phyloP scores from a whole-genome alignment of 805 yeast genomes.

The Saccharomyces kudriavzevii region DNA sequence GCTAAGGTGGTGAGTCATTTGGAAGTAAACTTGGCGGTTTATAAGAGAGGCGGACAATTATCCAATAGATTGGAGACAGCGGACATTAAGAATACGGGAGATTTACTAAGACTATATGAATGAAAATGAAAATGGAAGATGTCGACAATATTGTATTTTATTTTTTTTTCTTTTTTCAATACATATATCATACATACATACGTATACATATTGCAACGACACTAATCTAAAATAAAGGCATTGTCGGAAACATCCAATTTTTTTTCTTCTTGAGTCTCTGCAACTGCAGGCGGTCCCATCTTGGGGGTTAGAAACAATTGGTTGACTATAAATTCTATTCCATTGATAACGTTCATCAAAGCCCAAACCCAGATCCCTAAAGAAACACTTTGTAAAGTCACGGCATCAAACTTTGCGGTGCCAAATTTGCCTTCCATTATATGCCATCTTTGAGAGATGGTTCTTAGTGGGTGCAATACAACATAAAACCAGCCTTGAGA shows the following conservation, averaged over 20 bases:
- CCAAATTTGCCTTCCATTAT: not conserved
- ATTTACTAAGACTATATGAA: not conserved
- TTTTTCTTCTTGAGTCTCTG: not conserved
- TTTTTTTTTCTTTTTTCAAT: not conserved
- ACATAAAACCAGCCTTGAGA: slow-evolving; percentile 28
- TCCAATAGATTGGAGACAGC: not conserved
- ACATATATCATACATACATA: not conserved
- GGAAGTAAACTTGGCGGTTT: slow-evolving; percentile 1
- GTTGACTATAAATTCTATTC: slow-evolving; percentile 22
- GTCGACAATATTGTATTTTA: not conserved
- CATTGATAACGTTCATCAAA: slow-evolving; percentile 22
- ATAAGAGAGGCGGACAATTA: not conserved
- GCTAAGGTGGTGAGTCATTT: slow-evolving; percentile 10
- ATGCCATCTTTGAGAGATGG: slow-evolving; percentile 4
- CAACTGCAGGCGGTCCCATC: slow-evolving; percentile 7
- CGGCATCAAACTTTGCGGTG: not conserved
- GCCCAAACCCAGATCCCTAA: slow-evolving; percentile 32
- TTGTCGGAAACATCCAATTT: not conserved
- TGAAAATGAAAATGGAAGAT: not conserved
- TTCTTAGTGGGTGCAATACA: slow-evolving; percentile 22
- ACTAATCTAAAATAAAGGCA: slow-evolving; percentile 5
- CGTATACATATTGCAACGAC: not conserved
- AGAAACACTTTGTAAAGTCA: slow-evolving; percentile 20
- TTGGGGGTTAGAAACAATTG: slow-evolving; percentile 12
- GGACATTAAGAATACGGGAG: not conserved